A percentile compares a stretch with the other conserved stretches of the same genome.
Evolutionary conservation across 306 rosid species (phyloP).

Genomic region (Benincasa hispida): DNA sequence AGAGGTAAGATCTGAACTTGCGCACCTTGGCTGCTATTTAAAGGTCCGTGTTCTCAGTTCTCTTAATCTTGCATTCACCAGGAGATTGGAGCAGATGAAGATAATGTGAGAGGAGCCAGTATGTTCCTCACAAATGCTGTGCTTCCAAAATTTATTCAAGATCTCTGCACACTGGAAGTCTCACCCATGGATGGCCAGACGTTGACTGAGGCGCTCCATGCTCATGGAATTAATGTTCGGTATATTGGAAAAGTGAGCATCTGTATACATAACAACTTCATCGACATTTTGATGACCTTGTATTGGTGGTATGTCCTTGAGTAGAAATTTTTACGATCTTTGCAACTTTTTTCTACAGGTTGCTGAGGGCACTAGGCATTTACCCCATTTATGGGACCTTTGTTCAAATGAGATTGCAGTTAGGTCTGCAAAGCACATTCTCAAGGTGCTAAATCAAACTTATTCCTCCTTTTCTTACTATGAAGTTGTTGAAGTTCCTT

Average conservation of each 20-base stretch:
- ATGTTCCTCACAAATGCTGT: constrained; percentile 60
- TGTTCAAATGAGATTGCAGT: constrained; percentile 86
- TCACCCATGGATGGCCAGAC: constrained; percentile 99
- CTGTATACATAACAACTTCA: not conserved
- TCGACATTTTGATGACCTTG: not conserved
- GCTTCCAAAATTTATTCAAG: constrained; percentile 93
- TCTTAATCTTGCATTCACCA: constrained; percentile 25
- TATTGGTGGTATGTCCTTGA: not conserved
- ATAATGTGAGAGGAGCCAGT: constrained; percentile 78
- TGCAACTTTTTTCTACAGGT: constrained; percentile 33
- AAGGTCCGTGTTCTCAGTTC: not conserved
- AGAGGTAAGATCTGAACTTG: constrained; percentile 31
- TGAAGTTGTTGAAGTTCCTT: not conserved
- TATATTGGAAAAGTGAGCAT: constrained; percentile 78
- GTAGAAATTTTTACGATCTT: not conserved
- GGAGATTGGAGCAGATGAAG: constrained; percentile 85
- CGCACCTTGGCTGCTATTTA: not conserved
- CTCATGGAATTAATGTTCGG: constrained; percentile 95
- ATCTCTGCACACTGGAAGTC: constrained; percentile 92
- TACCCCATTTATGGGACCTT: constrained; percentile 92
- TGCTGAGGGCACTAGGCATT: constrained; percentile 85
- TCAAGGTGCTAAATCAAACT: constrained; percentile 53
- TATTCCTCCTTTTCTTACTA: not conserved
- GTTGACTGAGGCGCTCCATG: constrained; percentile 92
- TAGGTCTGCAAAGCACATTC: constrained; percentile 87